phyloP scores from a whole-genome alignment of 805 yeast species.

The Saitoella complicata region DNA sequence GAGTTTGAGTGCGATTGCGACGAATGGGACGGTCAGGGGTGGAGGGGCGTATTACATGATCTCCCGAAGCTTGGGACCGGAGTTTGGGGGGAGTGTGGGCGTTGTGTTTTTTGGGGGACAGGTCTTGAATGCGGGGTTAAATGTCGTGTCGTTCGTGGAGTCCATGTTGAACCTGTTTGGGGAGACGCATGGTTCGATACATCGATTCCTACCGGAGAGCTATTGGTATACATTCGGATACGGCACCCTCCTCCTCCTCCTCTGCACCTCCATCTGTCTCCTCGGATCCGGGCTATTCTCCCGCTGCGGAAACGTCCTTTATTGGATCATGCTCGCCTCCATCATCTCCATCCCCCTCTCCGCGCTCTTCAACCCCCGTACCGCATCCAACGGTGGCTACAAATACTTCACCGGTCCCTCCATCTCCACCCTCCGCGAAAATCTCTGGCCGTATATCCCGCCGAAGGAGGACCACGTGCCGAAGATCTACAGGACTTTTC shows the following conservation, averaged over 20 bases:
- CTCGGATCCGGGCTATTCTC: conserved; percentile 73
- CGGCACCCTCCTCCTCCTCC: conserved; percentile 48
- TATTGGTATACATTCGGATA: conserved; percentile 49
- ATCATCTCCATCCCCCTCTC: conserved; percentile 75
- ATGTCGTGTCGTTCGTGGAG: conserved; percentile 89
- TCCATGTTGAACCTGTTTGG: conserved; percentile 77
- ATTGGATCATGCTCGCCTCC: conserved; percentile 47
- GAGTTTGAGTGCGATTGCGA: conserved; percentile 87
- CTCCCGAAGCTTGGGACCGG: conserved; percentile 88
- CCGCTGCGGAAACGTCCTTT: conserved; percentile 61
- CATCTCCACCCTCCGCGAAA: no score
- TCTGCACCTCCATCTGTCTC: conserved; percentile 61
- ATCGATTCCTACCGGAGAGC: conserved; percentile 48
- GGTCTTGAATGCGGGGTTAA: conserved; percentile 71
- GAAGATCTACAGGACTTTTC: conserved; percentile 38
- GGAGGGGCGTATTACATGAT: conserved; percentile 99
- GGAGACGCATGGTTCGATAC: conserved; percentile 35
- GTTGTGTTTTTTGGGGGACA: conserved; percentile 89
- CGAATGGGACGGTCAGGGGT: conserved; percentile 93
- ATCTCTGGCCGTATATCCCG: no score
- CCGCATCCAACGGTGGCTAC: no score
- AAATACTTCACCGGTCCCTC: no score
- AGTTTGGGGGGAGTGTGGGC: conserved; percentile 96
- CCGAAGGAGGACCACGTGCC: conserved; percentile 39
- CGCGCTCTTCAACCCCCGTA: conserved; percentile 32